Evolutionary conservation across 768 basidiomycete genomes (phyloP).

Genomic region (Termitomyces sp.): DNA sequence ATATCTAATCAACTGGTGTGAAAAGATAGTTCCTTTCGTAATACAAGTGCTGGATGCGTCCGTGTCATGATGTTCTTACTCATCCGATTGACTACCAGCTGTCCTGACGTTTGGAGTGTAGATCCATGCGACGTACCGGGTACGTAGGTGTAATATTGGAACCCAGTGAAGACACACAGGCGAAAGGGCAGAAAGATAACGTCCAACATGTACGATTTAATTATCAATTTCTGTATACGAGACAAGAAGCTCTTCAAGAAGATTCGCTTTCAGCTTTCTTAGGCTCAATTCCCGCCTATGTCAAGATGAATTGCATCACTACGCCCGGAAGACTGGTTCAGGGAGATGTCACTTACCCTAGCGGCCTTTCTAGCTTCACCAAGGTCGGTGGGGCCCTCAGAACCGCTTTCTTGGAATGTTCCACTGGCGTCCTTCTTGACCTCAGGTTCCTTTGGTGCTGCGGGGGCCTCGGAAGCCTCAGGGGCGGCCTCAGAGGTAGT

Average conservation of each 20-base stretch:
- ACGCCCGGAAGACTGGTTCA: neutral
- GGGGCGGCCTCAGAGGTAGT: neutral
- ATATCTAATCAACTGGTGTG: neutral
- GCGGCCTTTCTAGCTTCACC: slow-evolving; percentile 21
- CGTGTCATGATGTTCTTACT: neutral
- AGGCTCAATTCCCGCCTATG: slow-evolving; percentile 20
- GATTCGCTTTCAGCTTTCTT: slow-evolving; percentile 17
- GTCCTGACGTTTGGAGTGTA: neutral
- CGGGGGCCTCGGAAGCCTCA: neutral
- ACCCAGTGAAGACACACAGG: neutral
- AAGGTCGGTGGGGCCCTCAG: slow-evolving; percentile 19
- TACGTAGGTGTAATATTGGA: no score
- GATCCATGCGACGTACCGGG: neutral
- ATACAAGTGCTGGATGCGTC: neutral
- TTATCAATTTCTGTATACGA: neutral
- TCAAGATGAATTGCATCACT: neutral
- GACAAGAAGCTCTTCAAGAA: neutral
- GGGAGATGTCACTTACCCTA: slow-evolving; percentile 16
- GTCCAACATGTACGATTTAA: neutral
- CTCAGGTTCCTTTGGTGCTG: slow-evolving; percentile 2
- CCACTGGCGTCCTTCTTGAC: slow-evolving; percentile 6
- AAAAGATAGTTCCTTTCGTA: neutral
- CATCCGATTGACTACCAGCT: neutral
- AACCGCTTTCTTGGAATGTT: slow-evolving; percentile 17
- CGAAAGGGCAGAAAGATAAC: neutral